phyloP scores from a whole-genome alignment of 2,329 filamentous ascomycete species.

The Paecilomyces fulvus region DNA sequence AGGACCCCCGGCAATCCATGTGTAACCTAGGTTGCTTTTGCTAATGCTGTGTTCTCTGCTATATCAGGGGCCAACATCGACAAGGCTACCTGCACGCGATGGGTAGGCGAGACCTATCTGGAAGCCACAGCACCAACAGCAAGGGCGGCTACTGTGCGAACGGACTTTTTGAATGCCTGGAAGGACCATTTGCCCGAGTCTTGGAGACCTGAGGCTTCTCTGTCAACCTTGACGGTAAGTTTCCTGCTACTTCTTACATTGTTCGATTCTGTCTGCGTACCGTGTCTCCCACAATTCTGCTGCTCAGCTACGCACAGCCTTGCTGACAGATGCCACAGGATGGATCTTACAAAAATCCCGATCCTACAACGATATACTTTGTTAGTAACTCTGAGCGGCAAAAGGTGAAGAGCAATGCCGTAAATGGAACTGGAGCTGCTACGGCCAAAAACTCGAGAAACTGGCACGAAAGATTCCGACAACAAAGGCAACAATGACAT shows the following conservation, averaged over 20 bases:
- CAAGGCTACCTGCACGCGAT: constrained; percentile 22
- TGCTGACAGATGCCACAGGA: constrained; percentile 12
- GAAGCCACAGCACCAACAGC: constrained; percentile 27
- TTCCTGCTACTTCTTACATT: neutral
- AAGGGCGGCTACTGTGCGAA: constrained; percentile 20
- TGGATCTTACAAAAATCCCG: constrained; percentile 23
- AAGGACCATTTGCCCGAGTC: constrained; percentile 36
- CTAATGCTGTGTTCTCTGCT: neutral
- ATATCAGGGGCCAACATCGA: constrained; percentile 32
- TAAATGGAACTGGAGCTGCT: constrained; percentile 14
- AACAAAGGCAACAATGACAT: constrained; percentile 21
- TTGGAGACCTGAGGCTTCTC: constrained; percentile 29
- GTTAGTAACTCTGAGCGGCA: constrained; percentile 22
- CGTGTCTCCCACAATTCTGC: neutral
- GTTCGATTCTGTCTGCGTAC: neutral
- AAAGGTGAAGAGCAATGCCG: constrained; percentile 16
- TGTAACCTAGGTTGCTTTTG: neutral
- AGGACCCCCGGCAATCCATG: constrained; percentile 9
- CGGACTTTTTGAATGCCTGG: constrained; percentile 31
- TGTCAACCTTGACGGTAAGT: constrained; percentile 26
- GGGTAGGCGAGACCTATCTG: constrained; percentile 33
- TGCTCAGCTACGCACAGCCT: neutral
- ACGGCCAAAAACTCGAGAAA: constrained; percentile 30
- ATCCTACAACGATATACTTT: constrained; percentile 30
- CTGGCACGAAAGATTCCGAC: constrained; percentile 38